These are phyloP conservation scores for Euptelea pleiosperma DNA, from an alignment of 164 flowering plant species.

Conservation along the genomic window DNA sequence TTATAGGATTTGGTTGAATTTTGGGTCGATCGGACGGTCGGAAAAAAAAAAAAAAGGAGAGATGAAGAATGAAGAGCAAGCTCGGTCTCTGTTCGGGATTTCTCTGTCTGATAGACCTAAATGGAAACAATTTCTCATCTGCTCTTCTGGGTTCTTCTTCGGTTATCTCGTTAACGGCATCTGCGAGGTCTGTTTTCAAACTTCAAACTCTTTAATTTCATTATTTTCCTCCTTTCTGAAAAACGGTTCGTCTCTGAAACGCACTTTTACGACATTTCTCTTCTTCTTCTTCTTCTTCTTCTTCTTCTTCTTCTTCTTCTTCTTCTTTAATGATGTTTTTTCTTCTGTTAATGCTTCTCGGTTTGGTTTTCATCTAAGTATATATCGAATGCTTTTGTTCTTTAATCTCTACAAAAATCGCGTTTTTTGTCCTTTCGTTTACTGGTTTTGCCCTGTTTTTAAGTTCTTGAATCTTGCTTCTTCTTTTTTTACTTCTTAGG, in stretches of 20 bases:
- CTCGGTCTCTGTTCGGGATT: conserved; percentile 71
- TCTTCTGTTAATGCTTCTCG: neutral
- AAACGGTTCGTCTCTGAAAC: no score
- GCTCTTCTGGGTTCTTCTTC: conserved; percentile 92
- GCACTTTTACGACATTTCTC: no score
- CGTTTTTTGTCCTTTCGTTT: neutral
- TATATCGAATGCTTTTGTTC: neutral
- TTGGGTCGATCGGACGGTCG: no score
- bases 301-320: neutral
- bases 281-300: neutral
- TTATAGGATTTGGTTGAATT: neutral
- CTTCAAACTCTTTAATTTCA: neutral
- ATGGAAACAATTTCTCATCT: conserved; percentile 81
- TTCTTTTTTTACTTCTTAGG: neutral
- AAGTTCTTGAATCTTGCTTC: neutral
- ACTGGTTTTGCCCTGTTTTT: conserved; percentile 1
- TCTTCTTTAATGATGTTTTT: neutral
- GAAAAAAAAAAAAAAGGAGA: no score
- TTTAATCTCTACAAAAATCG: neutral
- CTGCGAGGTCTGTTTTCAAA: conserved; percentile 61
- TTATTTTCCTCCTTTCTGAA: no score
- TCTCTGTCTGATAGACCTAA: conserved; percentile 57
- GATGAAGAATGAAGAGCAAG: conserved; percentile 73
- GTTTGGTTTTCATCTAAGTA: neutral
- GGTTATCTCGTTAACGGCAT: conserved; percentile 93